Evolutionary conservation across 306 rosid species (phyloP).

Genomic region (Ziziphus jujuba): DNA sequence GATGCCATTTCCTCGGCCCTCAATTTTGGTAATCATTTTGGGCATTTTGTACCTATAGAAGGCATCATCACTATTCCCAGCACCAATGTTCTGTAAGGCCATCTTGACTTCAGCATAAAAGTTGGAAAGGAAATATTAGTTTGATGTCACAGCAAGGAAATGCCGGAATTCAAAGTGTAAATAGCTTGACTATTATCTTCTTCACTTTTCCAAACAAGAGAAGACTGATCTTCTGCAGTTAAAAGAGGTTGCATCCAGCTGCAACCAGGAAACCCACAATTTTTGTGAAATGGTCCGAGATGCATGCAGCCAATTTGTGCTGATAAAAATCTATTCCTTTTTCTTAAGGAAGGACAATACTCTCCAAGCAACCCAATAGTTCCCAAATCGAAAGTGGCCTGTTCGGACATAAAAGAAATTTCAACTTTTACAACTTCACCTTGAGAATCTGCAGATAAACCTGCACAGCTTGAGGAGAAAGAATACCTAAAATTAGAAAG

Average conservation of each 20-base stretch:
- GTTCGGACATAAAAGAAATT: constrained; percentile 72
- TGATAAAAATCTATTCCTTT: constrained; percentile 42
- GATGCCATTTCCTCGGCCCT: constrained; percentile 76
- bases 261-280: constrained; percentile 35
- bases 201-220: constrained; percentile 7
- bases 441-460: constrained; percentile 37
- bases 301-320: constrained; percentile 51
- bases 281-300: constrained; percentile 47
- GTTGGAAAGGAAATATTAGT: background rate
- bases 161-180: background rate
- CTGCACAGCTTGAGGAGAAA: constrained; percentile 36
- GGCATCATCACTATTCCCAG: constrained; percentile 67
- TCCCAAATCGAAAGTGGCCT: constrained; percentile 52
- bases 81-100: constrained; percentile 73
- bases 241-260: constrained; percentile 33
- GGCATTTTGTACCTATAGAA: constrained; percentile 79
- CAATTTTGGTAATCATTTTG: constrained; percentile 66
- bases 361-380: constrained; percentile 65
- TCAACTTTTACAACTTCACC: constrained; percentile 50
- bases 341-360: constrained; percentile 48
- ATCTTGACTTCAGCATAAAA: constrained; percentile 37
- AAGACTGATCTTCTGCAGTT: constrained; percentile 28
- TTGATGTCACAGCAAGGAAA: constrained; percentile 21
- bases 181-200: constrained; percentile 14
- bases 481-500: background rate